Evolutionary conservation across 768 basidiomycete genomes (phyloP), one percentile per base, ranked within the genome.

Genomic region (Tylopilus vinaceipallidus): DNA sequence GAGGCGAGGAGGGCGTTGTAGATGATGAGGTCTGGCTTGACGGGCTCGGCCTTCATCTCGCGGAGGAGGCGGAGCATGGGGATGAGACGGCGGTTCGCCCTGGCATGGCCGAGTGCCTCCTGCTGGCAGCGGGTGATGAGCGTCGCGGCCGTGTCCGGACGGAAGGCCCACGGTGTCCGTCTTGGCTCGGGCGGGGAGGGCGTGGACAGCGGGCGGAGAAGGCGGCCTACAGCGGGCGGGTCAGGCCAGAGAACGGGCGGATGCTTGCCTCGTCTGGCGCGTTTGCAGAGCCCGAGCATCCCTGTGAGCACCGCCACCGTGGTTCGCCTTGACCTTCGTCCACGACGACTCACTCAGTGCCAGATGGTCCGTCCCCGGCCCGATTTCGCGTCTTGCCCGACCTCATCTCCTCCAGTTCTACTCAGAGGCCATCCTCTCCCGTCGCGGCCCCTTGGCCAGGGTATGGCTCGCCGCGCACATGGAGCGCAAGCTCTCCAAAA

Each of bases 391-490:
- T 11, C 4, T 0, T 45, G 13, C 43, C n/a, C n/a, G 6, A 23
- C 11, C 6, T n/a, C n/a, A n/a, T n/a, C 19, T 2, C n/a, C 4
- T 23, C 33, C 29, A 91, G 91, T 94, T 94, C 69, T 95, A 91
- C 66, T 93, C 92, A 42, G 93, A 97, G 66, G 86, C 91, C 30
- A 92, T 98, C 69, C 79, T 97, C 57, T 91, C 92, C 39, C 87
- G 93, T 60, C 86, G 92, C 48, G 95, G 95, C 37, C 91, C 95
- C 4, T 76, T 99, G 33, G 95, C 93, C 30, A 91, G 87, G 74
- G 93, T 99, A 76, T 99, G 97, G 97, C 86, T 99, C 46, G 95
- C 95, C 35, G 95, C 97, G 2, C 95, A 98, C 77, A 94, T 95
- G 85, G 94, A 98, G 71, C 84, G 92, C 63, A 98, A 98, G 75